Base-by-base conservation (phyloP, 2,329 filamentous ascomycete genomes). In the Xylaria sp. region DNA sequence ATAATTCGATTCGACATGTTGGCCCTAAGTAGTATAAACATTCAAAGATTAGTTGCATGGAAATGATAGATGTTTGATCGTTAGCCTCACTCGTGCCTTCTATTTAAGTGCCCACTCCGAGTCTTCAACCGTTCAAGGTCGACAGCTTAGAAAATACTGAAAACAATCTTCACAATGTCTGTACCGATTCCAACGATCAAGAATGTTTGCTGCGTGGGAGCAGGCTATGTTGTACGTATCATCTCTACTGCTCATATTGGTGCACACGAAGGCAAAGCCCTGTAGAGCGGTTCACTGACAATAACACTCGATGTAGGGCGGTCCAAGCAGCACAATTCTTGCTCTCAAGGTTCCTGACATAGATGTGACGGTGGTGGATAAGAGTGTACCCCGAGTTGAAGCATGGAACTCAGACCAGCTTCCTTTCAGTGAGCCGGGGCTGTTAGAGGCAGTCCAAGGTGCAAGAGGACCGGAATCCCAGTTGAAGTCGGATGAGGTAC, bases 371-470 rank as follows among this genome's bases (percentile, higher is more conserved):
- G 46, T 50, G 23, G 46, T 50, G 46, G 46, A 50, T 13, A 50
- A 50, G 20, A 50, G 46, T 12, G 20, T 25, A 8, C 46, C 46
- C 9, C 46, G 46, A 23, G 46, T 50, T 10, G 46, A 50, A 50
- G 46, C 46, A 50, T 50, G 46, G 46, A 50, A 50, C 46, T 50
- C 46, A 3, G 46, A 50, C n/a, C 46, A 50, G 20, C 46, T 50
- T 25, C 46, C 46, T 7, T 50, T 50, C 20, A 50, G 46, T 23
- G 46, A 50, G n/a, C 46, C 46, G 10, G 46, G 46, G 20, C 23
- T 50, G 20, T 9, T 50, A 23, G 46, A 50, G 46, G 46, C 46
- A 25, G 46, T 50, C 46, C 46, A 50, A 20, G 46, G 46, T 23
- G 46, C 46, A 50, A n/a, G 46, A 23, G 46, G 46, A n/a, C 3